These are phyloP conservation scores for Nicotiana tomentosiformis DNA, from an alignment of 257 asterid genomes.

Conservation along the genomic window DNA sequence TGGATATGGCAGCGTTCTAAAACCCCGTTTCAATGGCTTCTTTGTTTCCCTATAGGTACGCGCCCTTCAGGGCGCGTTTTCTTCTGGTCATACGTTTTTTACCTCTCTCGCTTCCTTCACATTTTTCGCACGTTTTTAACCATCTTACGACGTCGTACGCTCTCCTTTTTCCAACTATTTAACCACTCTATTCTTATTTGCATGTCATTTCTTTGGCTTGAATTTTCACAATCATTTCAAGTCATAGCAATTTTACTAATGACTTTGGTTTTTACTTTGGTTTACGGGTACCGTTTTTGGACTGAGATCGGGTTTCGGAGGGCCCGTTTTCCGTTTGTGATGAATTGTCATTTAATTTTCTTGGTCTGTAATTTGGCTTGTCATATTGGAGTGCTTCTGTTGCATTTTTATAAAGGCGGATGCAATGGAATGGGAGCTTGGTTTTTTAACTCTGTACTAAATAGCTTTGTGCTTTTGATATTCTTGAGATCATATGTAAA, in stretches of 20 bases:
- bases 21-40: conserved; percentile 72
- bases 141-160: conserved; percentile 23
- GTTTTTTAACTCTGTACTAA: conserved; percentile 54
- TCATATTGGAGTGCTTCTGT: conserved; percentile 46
- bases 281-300: conserved; percentile 45
- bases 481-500: conserved; percentile 38
- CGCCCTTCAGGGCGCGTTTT: conserved; percentile 79
- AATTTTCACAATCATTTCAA: conserved; percentile 72
- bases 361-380: conserved; percentile 35
- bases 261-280: conserved; percentile 33
- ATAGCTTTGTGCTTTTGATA: conserved; percentile 31
- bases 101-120: conserved; percentile 69
- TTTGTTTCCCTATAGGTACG: conserved; percentile 83
- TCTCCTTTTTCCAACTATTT: conserved; percentile 35
- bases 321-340: conserved; percentile 30
- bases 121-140: conserved; percentile 31
- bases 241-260: conserved; percentile 53
- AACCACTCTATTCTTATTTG: conserved; percentile 47
- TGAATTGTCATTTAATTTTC: conserved; percentile 40
- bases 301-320: conserved; percentile 35
- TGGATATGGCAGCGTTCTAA: conserved; percentile 73
- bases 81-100: conserved; percentile 75
- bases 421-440: conserved; percentile 92
- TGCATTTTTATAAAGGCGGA: conserved; percentile 68
- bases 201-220: conserved; percentile 71